Evolutionary conservation across 2,329 filamentous ascomycete genomes (phyloP).

Genomic region (Pezicula carpinea): DNA sequence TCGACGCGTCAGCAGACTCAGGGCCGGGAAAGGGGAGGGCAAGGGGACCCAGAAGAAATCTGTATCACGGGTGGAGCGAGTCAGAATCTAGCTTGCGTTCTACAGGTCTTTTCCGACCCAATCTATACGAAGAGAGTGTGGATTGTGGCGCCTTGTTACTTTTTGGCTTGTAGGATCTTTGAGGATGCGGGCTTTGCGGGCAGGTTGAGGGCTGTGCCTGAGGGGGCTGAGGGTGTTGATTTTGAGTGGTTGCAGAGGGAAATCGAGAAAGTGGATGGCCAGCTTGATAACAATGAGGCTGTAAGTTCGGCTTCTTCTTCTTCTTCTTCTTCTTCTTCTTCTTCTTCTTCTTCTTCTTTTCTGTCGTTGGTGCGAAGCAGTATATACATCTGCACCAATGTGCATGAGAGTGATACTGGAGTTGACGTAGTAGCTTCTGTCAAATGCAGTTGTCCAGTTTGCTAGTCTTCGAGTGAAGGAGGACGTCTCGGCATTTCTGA

Average conservation of each 20-base stretch:
- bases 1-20: slow-evolving; percentile 30
- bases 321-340: background rate
- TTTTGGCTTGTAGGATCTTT: slow-evolving; percentile 81
- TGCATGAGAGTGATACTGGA: too few species aligned
- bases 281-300: slow-evolving; percentile 7
- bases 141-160: slow-evolving; percentile 79
- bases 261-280: slow-evolving; percentile 24
- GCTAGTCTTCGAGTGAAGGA: too few species aligned
- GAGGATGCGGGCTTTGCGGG: slow-evolving; percentile 71
- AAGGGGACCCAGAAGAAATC: slow-evolving; percentile 52
- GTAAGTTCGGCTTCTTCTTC: slow-evolving; percentile 8
- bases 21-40: background rate
- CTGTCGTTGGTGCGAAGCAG: too few species aligned
- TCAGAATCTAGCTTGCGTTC: slow-evolving; percentile 72
- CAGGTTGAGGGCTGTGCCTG: slow-evolving; percentile 64
- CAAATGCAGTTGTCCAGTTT: too few species aligned
- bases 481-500: too few species aligned
- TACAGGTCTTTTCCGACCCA: slow-evolving; percentile 79
- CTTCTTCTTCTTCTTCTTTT: background rate
- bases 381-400: too few species aligned
- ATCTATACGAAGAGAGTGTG: slow-evolving; percentile 70
- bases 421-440: too few species aligned
- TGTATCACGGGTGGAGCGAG: slow-evolving; percentile 82
- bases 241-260: slow-evolving; percentile 49
- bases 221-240: slow-evolving; percentile 75